Conservation (phyloP, 148 eudicot species). For the Arctostaphylos glauca region DNA sequence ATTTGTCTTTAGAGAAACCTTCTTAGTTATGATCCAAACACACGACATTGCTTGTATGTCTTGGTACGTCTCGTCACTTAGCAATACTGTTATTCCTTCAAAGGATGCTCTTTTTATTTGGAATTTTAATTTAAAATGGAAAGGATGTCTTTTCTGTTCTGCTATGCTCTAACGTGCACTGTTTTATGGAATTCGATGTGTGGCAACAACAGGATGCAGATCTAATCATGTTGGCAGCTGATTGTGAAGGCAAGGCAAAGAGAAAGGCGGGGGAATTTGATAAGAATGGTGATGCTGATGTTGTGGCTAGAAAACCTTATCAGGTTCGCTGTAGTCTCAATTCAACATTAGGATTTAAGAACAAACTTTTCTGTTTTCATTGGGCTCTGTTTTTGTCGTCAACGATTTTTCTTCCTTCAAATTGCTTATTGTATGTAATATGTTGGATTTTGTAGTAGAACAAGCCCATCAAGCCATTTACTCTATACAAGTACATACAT, state of each 20-base stretch:
- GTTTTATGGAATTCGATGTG: neutral
- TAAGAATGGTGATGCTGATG: constrained; percentile 68
- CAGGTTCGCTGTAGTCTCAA: constrained; percentile 49
- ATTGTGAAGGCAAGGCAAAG: constrained; percentile 95
- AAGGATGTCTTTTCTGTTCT: neutral
- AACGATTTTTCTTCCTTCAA: constrained; percentile 52
- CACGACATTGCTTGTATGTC: constrained; percentile 95
- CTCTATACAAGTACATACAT: neutral
- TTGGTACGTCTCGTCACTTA: constrained; percentile 52
- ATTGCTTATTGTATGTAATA: neutral
- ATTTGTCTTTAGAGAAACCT: constrained; percentile 93
- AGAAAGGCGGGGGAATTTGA: constrained; percentile 90
- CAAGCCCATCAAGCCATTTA: neutral
- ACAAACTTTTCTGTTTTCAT: neutral
- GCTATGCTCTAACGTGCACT: neutral
- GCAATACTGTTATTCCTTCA: neutral
- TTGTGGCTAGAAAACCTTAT: constrained; percentile 69
- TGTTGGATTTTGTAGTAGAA: neutral
- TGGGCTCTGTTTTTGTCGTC: constrained; percentile 65
- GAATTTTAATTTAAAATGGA: too few relatives aligned
- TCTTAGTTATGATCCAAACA: constrained; percentile 94
- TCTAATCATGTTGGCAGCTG: constrained; percentile 85
- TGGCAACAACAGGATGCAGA: constrained; percentile 71
- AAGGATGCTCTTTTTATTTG: neutral
- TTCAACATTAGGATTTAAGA: neutral